These are phyloP conservation scores for Penicillium sp. DNA, from an alignment of 2,329 filamentous ascomycete species.

Conservation along the genomic window DNA sequence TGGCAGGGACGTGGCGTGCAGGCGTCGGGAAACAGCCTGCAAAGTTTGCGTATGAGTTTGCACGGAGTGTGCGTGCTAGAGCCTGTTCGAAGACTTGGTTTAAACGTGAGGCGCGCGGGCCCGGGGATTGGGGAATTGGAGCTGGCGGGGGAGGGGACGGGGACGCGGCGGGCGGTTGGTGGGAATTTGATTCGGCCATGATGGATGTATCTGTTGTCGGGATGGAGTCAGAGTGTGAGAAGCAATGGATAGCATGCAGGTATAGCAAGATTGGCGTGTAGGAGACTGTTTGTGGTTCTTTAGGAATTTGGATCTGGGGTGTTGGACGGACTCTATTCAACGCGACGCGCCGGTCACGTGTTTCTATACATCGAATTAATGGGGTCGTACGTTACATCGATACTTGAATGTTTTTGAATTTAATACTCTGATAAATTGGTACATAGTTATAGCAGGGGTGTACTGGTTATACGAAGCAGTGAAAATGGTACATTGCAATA, in stretches of 20 bases:
- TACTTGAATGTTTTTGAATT: not conserved
- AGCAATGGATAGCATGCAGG: not conserved
- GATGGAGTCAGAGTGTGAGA: not conserved
- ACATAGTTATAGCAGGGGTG: no score
- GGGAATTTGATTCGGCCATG: constrained; percentile 24
- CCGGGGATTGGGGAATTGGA: constrained; percentile 54
- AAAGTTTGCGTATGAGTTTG: constrained; percentile 61
- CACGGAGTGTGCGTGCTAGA: constrained; percentile 58
- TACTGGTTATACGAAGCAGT: not conserved
- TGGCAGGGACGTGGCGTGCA: constrained; percentile 55
- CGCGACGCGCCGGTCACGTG: constrained; percentile 28
- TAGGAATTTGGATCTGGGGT: constrained; percentile 11
- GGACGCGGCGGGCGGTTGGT: constrained; percentile 28
- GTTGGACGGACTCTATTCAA: constrained; percentile 5
- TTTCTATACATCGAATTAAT: constrained; percentile 16
- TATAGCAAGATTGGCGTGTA: not conserved
- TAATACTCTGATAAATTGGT: not conserved
- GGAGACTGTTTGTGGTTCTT: constrained; percentile 5
- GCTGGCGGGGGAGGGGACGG: constrained; percentile 54
- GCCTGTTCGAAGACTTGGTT: constrained; percentile 61
- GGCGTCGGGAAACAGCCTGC: constrained; percentile 63
- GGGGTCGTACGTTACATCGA: not conserved
- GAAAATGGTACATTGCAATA: not conserved
- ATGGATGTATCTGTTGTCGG: constrained; percentile 1
- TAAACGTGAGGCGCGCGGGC: constrained; percentile 59